Base-by-base conservation (phyloP, 192 early-diverging fungal genomes). In the Phlyctochytrium arcticum region DNA sequence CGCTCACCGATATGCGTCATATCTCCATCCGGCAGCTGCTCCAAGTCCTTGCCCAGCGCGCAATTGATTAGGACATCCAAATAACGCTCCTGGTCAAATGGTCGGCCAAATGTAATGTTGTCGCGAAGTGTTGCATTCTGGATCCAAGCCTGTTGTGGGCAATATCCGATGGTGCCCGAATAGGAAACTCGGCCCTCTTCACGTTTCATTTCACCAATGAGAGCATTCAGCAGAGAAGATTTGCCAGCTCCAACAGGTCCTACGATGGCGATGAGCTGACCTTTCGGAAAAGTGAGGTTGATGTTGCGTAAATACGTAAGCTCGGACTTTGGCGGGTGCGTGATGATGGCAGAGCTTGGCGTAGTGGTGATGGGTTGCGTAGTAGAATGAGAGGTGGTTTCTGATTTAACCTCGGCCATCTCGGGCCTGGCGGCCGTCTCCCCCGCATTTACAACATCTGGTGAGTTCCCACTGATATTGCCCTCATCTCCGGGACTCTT, bases 181-280 rank as follows among this genome's bases (percentile, higher is more conserved):
- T 90, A 78, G 0, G 71, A 55, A 1, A 92, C 82, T 0, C 65
- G 60, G 5, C 92, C 92, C 8, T 48, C 33, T 1, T 68, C 64
- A 54, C 80, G 79, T 58, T 78, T 84, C 75, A 92, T 87, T 58
- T 95, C 93, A 15, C 93, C 90, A 26, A 93, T 81, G 55, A 97
- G 75, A 10, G 91, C 86, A 56, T 85, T 81, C 1, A 97, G 72
- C n/a, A 97, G 73, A 3, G 91, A 88, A 0, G 88, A 89, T 62
- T 97, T 97, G 33, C 92, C 92, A 2, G 81, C 76, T 3, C 91
- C 95, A 6, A 92, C 92, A 2, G 84, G 75, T 12, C 95, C 95
- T 10, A 92, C 87, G 23, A 97, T 70, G 0, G 88, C 91, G 0
- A 90, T 86, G 17, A 97, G 79, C 21, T 80, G 53, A 46, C 88